A percentile compares a stretch with the other conserved stretches of the same genome.
Conservation (phyloP, 495 filamentous ascomycete species). For the Penicillium nucicola region DNA sequence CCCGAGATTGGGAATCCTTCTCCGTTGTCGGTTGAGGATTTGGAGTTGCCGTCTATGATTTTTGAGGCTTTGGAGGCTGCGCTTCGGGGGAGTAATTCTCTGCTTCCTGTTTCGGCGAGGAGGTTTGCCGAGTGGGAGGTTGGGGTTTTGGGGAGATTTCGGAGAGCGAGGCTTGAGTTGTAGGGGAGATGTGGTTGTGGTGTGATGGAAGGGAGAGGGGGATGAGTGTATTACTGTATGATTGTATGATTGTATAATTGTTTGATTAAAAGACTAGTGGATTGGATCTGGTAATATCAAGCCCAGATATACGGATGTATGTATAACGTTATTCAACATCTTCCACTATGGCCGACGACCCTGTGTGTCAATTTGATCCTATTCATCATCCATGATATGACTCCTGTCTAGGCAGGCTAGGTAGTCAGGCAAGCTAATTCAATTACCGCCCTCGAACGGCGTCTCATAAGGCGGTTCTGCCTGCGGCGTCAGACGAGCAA, state of each 20-base stretch:
- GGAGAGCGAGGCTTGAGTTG: slow-evolving; percentile 6
- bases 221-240: too few relatives aligned
- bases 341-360: too few relatives aligned
- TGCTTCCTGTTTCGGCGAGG: slow-evolving; percentile 55
- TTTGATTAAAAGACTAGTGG: too few relatives aligned
- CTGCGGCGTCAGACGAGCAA: slow-evolving; percentile 82
- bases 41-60: slow-evolving; percentile 53
- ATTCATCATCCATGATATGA: too few relatives aligned
- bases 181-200: too few relatives aligned
- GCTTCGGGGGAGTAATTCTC: slow-evolving; percentile 47
- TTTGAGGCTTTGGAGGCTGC: slow-evolving; percentile 39
- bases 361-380: not conserved
- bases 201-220: not conserved
- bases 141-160: slow-evolving; percentile 54
- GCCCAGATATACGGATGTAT: too few relatives aligned
- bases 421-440: too few relatives aligned
- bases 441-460: slow-evolving; percentile 45
- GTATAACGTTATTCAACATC: too few relatives aligned
- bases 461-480: slow-evolving; percentile 71
- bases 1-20: slow-evolving; percentile 38
- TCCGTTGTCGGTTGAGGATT: slow-evolving; percentile 59
- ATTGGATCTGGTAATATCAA: too few relatives aligned
- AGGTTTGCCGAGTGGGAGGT: slow-evolving; percentile 64
- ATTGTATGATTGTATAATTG: too few relatives aligned
- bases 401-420: too few relatives aligned